These are phyloP conservation scores for Pulicaria dysenterica DNA, from an alignment of 129 eudicot genomes.

Conservation along the genomic window DNA sequence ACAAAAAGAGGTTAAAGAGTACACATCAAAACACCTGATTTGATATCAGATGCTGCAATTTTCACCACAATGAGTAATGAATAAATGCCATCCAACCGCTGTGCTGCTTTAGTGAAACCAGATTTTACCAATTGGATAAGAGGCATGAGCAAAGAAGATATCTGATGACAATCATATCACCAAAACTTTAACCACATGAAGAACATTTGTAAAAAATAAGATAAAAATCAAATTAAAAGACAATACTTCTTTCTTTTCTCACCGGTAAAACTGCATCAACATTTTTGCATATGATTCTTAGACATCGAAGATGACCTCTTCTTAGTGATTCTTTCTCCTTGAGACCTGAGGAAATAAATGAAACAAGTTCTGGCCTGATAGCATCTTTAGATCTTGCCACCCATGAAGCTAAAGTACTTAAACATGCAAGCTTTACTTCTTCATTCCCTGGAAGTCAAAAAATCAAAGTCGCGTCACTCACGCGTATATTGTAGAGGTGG, in stretches of 20 bases:
- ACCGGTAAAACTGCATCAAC: constrained; percentile 72
- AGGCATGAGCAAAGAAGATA: constrained; percentile 68
- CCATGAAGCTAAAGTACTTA: constrained; percentile 83
- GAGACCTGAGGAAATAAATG: constrained; percentile 74
- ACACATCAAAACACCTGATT: constrained; percentile 59
- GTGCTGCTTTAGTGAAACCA: constrained; percentile 88
- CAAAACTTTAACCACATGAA: constrained; percentile 18
- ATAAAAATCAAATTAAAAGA: not conserved
- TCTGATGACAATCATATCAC: constrained; percentile 38
- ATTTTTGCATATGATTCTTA: constrained; percentile 65
- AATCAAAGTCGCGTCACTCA: constrained; percentile 20
- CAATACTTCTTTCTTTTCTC: constrained; percentile 21
- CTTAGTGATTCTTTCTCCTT: constrained; percentile 91
- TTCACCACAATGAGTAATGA: constrained; percentile 68
- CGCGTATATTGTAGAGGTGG: not conserved
- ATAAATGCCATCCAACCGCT: constrained; percentile 92
- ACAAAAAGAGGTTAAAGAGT: not conserved
- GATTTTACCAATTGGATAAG: constrained; percentile 82
- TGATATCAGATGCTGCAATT: constrained; percentile 81
- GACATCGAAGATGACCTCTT: constrained; percentile 88
- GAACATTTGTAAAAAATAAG: not conserved
- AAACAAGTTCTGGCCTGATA: constrained; percentile 60
- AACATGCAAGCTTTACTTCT: constrained; percentile 86
- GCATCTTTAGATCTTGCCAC: constrained; percentile 66
- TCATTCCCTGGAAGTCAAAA: constrained; percentile 74